phyloP scores from a whole-genome alignment of 2,329 filamentous ascomycete species.

The Penicillium sp. region DNA sequence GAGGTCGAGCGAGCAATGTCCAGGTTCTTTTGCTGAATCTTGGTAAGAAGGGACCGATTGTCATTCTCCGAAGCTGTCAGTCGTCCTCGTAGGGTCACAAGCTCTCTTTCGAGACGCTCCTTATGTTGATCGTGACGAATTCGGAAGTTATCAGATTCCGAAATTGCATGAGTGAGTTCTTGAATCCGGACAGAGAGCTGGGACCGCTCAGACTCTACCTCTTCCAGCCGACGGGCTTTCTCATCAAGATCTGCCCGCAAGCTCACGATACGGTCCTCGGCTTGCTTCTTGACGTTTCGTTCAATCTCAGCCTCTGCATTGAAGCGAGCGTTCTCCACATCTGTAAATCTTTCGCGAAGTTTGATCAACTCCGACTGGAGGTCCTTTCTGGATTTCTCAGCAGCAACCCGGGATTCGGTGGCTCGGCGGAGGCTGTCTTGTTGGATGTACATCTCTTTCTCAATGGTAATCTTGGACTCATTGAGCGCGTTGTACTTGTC shows the following conservation, averaged over 20 bases:
- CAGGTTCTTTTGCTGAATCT: conserved; percentile 92
- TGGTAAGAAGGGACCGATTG: conserved; percentile 90
- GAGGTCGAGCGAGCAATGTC: conserved; percentile 90
- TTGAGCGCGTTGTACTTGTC: conserved; percentile 82
- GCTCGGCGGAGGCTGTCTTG: conserved; percentile 85
- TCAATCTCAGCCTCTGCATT: conserved; percentile 77
- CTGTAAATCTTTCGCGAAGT: conserved; percentile 74
- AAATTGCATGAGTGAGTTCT: conserved; percentile 76
- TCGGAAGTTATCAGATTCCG: conserved; percentile 82
- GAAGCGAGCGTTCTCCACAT: conserved; percentile 77
- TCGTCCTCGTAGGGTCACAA: conserved; percentile 84
- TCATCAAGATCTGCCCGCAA: conserved; percentile 74
- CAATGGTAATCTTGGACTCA: conserved; percentile 92
- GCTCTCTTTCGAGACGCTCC: conserved; percentile 82
- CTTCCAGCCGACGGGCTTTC: conserved; percentile 67
- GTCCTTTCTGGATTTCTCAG: conserved; percentile 83
- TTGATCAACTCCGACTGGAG: conserved; percentile 78
- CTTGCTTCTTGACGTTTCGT: conserved; percentile 67
- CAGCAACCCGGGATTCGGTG: conserved; percentile 69
- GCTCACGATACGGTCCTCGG: conserved; percentile 71
- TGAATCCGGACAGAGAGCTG: conserved; percentile 75
- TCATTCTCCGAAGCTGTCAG: conserved; percentile 91
- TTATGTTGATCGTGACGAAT: conserved; percentile 90
- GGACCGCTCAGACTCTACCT: conserved; percentile 71
- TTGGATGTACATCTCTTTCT: conserved; percentile 95